Conservation (phyloP, 2,329 filamentous ascomycete species). For the Colletotrichum euphorbiae region DNA sequence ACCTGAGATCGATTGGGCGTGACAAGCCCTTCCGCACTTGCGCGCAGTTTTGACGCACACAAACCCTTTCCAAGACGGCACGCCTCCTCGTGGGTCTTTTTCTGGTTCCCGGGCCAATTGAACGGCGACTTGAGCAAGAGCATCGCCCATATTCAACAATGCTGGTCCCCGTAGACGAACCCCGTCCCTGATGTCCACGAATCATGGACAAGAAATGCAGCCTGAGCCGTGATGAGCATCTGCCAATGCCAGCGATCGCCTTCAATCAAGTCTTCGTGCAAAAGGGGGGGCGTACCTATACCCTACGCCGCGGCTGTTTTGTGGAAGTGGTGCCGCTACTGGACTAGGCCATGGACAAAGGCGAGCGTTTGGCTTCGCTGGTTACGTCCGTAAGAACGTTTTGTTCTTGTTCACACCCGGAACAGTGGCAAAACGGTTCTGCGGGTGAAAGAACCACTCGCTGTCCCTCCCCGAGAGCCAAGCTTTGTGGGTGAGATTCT, state of each 20-base stretch:
- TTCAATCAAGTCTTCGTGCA: background rate
- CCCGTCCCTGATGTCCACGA: conserved; percentile 29
- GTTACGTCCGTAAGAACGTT: conserved; percentile 34
- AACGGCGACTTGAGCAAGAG: conserved; percentile 2
- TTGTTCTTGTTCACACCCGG: conserved; percentile 27
- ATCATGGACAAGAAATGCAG: conserved; percentile 32
- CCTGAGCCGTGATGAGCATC: conserved; percentile 16
- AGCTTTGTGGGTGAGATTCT: conserved; percentile 10
- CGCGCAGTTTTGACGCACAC: conserved; percentile 18
- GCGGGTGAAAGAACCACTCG: conserved; percentile 5
- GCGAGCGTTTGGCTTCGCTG: conserved; percentile 22
- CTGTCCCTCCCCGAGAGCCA: conserved; percentile 9
- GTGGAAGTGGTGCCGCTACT: conserved; percentile 20
- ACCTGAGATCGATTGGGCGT: background rate
- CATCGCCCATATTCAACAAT: conserved; percentile 13
- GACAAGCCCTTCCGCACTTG: conserved; percentile 8
- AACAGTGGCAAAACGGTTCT: conserved; percentile 32
- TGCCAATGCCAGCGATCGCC: conserved; percentile 26
- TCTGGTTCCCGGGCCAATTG: conserved; percentile 11
- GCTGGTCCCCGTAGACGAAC: conserved; percentile 26
- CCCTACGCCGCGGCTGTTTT: conserved; percentile 8
- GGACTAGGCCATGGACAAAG: conserved; percentile 33
- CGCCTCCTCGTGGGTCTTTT: conserved; percentile 15
- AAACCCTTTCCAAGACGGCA: conserved; percentile 6
- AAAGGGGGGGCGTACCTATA: conserved; percentile 16